Evolutionary conservation across 495 filamentous ascomycete species (phyloP), one percentile per base, ranked within the genome.

Genomic region (Penicillium cinerascens): DNA sequence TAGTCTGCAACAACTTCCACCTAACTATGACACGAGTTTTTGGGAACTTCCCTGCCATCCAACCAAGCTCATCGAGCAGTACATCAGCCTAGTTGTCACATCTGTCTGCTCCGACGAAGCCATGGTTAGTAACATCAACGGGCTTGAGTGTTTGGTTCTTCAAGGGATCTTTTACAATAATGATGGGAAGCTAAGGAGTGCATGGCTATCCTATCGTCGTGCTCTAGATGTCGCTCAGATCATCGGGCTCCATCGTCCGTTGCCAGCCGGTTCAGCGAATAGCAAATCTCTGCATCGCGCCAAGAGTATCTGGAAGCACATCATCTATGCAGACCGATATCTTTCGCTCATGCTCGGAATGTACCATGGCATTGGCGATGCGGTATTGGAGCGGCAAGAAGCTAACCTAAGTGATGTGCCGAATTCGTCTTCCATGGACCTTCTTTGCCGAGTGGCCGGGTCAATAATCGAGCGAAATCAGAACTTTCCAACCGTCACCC

Each of bases 401-500:
- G n/a, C n/a, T n/a, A n/a, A n/a, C 11, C 20, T 15, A 29, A 52
- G 21, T 3, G 38, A 50, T 13, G 38, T 22, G 16, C 18, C 25
- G 48, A 16, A 18, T 17, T 18, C 25, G 16, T 35, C 52, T 22
- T n/a, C n/a, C n/a, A 55, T 59, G 47, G 23, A 41, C 17, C 17
- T 26, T 1, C 60, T 76, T 17, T 56, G 51, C 35, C 51, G 49
- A 4, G 37, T 80, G 8, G 68, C 66, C 11, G 76, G 74, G 6
- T 69, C 71, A 42, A 70, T 81, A 23, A 73, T 75, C 27, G 78
- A 81, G 41, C 63, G 77, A 4, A 78, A 78, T 49, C 69, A 76
- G 54, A 62, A 66, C 17, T 59, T 65, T 10, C 49, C 49, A 55
- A 11, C 58, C 49, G 53, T 61, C 58, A 29, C 69, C 67, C 55